Conservation (phyloP, 345 rosid species). For the Mallotus nudiflorus region DNA sequence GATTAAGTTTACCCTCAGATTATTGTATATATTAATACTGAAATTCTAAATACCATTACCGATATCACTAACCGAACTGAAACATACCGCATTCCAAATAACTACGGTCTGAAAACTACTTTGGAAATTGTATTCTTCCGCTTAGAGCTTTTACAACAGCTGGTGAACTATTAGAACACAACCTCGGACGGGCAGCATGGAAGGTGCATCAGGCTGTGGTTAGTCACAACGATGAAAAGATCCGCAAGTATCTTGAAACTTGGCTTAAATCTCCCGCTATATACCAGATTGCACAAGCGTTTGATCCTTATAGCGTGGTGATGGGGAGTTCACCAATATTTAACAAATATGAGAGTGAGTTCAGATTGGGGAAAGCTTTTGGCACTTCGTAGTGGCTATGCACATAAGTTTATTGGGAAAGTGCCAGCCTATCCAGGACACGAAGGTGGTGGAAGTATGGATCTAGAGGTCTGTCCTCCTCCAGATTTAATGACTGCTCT, state of each 20-base stretch:
- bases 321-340: slow-evolving; percentile 88
- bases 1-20: too few relatives aligned
- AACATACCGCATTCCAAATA: too few relatives aligned
- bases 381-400: slow-evolving; percentile 69
- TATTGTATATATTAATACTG: too few relatives aligned
- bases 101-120: slow-evolving; percentile 53
- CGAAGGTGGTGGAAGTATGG: slow-evolving; percentile 68
- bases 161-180: slow-evolving; percentile 52
- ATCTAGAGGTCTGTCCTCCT: slow-evolving; percentile 68
- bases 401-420: slow-evolving; percentile 71
- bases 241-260: slow-evolving; percentile 33
- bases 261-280: slow-evolving; percentile 54
- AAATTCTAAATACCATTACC: too few relatives aligned
- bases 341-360: slow-evolving; percentile 67
- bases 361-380: slow-evolving; percentile 78
- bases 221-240: slow-evolving; percentile 38
- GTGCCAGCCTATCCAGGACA: slow-evolving; percentile 60
- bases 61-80: too few relatives aligned
- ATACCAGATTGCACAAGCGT: slow-evolving; percentile 39
- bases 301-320: slow-evolving; percentile 59
- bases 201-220: slow-evolving; percentile 48
- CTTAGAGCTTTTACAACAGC: slow-evolving; percentile 42
- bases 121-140: slow-evolving; percentile 56
- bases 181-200: slow-evolving; percentile 72
- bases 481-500: slow-evolving; percentile 55